Percentiles rank a stretch among this genome's conserved stretches.
These are phyloP conservation scores for Naganishia vaughanmartiniae DNA, from an alignment of 768 basidiomycete species.

Conservation along the genomic window DNA sequence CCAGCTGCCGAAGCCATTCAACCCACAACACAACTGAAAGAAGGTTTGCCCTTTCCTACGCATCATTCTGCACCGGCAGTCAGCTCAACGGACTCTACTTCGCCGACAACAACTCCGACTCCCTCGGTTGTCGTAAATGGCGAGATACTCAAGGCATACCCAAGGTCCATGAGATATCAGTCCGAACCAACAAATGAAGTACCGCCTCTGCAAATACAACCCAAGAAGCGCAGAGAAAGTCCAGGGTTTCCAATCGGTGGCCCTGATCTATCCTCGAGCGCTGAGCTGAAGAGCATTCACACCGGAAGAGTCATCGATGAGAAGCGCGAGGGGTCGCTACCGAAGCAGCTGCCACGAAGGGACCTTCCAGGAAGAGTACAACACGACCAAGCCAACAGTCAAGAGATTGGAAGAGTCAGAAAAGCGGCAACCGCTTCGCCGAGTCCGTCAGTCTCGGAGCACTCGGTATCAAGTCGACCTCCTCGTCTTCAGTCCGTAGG, in stretches of 20 bases:
- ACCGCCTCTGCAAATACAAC: constrained; percentile 12
- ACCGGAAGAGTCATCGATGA: neutral
- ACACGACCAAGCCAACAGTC: neutral
- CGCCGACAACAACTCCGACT: constrained; percentile 9
- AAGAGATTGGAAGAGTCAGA: neutral
- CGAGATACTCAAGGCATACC: constrained; percentile 15
- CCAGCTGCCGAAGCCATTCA: neutral
- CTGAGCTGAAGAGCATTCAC: neutral
- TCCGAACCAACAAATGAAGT: constrained; percentile 2
- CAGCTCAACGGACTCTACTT: constrained; percentile 1
- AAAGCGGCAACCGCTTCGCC: constrained; percentile 3
- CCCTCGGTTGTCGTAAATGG: constrained; percentile 20
- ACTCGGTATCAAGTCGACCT: neutral
- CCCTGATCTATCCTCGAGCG: too few species aligned
- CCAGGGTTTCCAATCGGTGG: neutral
- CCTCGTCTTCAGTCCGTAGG: neutral
- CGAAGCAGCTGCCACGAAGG: neutral
- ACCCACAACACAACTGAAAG: neutral
- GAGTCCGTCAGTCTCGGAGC: constrained; percentile 16
- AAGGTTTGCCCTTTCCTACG: neutral
- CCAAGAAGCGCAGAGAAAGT: constrained; percentile 1
- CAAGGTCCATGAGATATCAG: neutral
- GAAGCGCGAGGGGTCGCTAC: neutral
- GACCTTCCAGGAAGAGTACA: neutral
- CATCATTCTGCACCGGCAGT: neutral